Percentiles rank a stretch among this genome's conserved stretches.
Conservation (phyloP, 2,329 filamentous ascomycete species). For the Colletotrichum gloeosporioides region DNA sequence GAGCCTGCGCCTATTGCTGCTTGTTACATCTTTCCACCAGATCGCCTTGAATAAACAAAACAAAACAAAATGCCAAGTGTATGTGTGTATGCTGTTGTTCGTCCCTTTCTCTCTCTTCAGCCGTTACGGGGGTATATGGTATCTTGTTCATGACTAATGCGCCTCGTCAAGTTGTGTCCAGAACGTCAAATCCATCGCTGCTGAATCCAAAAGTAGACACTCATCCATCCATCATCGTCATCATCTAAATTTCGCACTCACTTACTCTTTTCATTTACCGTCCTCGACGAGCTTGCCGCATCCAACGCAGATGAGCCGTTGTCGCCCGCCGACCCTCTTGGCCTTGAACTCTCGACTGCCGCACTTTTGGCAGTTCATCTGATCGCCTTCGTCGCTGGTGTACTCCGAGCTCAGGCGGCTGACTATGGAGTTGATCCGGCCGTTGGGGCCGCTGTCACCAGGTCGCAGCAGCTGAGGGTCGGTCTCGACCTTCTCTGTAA, state of each 20-base stretch:
- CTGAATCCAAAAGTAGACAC: not conserved
- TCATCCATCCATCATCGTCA: not conserved
- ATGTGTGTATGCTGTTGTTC: not conserved
- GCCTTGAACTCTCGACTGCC: slow-evolving; percentile 67
- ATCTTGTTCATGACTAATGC: slow-evolving; percentile 16
- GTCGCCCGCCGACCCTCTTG: slow-evolving; percentile 57
- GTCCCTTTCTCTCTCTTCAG: not conserved
- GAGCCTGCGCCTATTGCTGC: not conserved
- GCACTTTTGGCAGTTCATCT: slow-evolving; percentile 63
- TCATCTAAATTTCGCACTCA: not conserved
- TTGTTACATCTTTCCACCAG: not conserved
- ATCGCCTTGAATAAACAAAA: not conserved
- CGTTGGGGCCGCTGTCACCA: slow-evolving; percentile 19
- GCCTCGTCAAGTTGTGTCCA: slow-evolving; percentile 1
- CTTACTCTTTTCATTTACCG: not conserved
- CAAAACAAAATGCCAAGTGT: not conserved
- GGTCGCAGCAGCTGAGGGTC: slow-evolving; percentile 19
- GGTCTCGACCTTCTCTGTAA: slow-evolving; percentile 5
- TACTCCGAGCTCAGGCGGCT: slow-evolving; percentile 62
- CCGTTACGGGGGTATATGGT: slow-evolving; percentile 11
- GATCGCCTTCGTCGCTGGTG: slow-evolving; percentile 45
- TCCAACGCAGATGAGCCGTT: slow-evolving; percentile 65
- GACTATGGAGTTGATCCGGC: slow-evolving; percentile 46
- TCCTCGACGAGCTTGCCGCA: slow-evolving; percentile 45
- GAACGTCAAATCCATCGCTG: slow-evolving; percentile 8